Base-by-base conservation (phyloP, 805 yeast genomes). In the Metschnikowia kofuensis region DNA sequence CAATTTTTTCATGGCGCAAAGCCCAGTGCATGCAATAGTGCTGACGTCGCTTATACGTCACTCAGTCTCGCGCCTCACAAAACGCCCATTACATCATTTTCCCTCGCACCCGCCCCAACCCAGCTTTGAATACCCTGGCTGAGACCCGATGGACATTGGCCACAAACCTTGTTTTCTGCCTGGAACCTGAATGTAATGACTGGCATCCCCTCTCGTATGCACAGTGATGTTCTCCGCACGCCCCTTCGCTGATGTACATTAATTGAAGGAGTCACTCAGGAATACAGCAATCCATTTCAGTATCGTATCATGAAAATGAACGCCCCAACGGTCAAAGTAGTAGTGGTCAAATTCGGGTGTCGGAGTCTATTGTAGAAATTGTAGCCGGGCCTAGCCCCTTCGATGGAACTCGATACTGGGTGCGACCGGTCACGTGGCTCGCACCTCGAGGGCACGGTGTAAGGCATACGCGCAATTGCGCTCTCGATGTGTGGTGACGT, bases 381-480 rank as follows among this genome's bases (percentile, higher is more conserved):
- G 30, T 35, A n/a, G 45, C 35, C 45, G 45, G 45, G 45, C 28
- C 45, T 42, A 35, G 45, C 38, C 45, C 45, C 8, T 8, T 31
- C 31, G 16, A 15, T 37, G 35, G 27, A 35, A 29, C 13, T 30
- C 26, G 7, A 15, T 35, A 35, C 45, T 40, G 40, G 27, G 29
- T 8, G 8, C 15, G 35, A 6, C 21, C 21, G 21, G 40, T 42
- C 42, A 36, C 37, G 47, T 36, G 41, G 30, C 15, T 15, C 36
- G 32, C 32, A 10, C 32, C 32, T 34, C 16, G 36, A 13, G 36
- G 15, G n/a, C 13, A 34, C 14, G n/a, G 32, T 30, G 32, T 30
- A 30, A 30, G 32, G 32, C 21, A 21, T 21, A 21, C 21, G 21
- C 32, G 32, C 32, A 30, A 30, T 30, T 30, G 12, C 32, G 13